Base-by-base conservation (phyloP, 164 flowering plant genomes). In the Magnolia sinica region DNA sequence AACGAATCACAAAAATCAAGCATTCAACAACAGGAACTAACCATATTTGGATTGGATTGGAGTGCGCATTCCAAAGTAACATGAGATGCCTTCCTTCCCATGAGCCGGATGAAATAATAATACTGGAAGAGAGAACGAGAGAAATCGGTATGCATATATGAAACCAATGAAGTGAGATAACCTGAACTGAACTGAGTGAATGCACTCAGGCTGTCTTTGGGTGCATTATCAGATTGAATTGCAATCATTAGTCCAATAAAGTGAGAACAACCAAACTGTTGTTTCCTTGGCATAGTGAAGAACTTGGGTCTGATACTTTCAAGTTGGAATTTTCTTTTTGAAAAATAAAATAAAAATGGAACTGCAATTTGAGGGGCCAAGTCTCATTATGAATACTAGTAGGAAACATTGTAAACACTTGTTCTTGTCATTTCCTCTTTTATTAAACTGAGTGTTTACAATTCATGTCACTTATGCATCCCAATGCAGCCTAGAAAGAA, bases 61-160 rank as follows among this genome's bases (percentile, higher is more conserved):
- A 74, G 80, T 59, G 82, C 51, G 23, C 83, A 81, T 52, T 81
- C 80, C 75, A 77, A 74, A 58, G 75, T 74, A 37, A 81, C 76
- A 70, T 81, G 83, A 50, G 83, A 81, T 49, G 80, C 77, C 52
- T 51, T 81, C 64, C 77, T 77, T 50, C 83, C 83, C 83, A 81
- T 77, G 3, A 81, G 72, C n/a, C 83, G 80, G 29, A 81, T 77
- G 27, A 81, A 77, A 68, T 81, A 74, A 49, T 81, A 81, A 67
- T 81, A 81, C 83, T 80, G 79, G 72, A 67, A 79, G 14, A 14
- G 4, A 31, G 23, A 68, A 24, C 45, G 11, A 55, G 16, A 55
- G 16, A 55, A 55, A 55, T 55, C 1, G 18, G 18, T 9, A 16
- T 11, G 61, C 13, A 55, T 37, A 37, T 37, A 37, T 37, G 45